These are phyloP conservation scores for Paxillus ammoniavirescens DNA, from an alignment of 768 basidiomycete species.

Conservation along the genomic window DNA sequence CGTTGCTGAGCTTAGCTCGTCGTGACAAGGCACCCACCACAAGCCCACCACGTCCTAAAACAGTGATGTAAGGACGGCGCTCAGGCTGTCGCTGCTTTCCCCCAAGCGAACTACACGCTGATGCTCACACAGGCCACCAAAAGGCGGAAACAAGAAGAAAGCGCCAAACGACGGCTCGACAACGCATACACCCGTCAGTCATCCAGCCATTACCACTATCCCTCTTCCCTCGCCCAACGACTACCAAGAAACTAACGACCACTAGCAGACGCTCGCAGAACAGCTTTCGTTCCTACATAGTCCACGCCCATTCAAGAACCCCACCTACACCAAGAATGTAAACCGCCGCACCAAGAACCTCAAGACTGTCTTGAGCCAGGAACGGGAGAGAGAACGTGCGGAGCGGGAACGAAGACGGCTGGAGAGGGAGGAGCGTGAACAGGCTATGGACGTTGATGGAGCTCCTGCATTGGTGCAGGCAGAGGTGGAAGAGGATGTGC, in stretches of 20 bases:
- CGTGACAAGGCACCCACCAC: too few relatives aligned
- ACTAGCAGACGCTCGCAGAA: slow-evolving; percentile 62
- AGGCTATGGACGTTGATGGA: slow-evolving; percentile 57
- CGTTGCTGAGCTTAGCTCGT: too few relatives aligned
- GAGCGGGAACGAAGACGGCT: slow-evolving; percentile 59
- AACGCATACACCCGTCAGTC: slow-evolving; percentile 21
- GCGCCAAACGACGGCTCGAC: slow-evolving; percentile 5
- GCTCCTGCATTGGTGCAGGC: slow-evolving; percentile 15
- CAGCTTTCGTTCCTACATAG: slow-evolving; percentile 69
- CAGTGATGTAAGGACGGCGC: background rate
- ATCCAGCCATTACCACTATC: background rate
- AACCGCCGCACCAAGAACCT: slow-evolving; percentile 77
- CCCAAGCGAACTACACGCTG: too few relatives aligned
- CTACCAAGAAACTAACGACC: background rate
- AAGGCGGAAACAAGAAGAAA: slow-evolving; percentile 24
- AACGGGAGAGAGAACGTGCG: slow-evolving; percentile 71
- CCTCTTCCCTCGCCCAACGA: background rate
- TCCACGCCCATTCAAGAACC: slow-evolving; percentile 79
- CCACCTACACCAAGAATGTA: slow-evolving; percentile 63
- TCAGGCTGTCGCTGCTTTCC: background rate
- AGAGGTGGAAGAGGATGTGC: slow-evolving; percentile 55
- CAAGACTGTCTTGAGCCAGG: slow-evolving; percentile 75
- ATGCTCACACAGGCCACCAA: slow-evolving; percentile 24
- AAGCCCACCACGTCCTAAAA: background rate
- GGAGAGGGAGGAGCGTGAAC: slow-evolving; percentile 43